A percentile compares a stretch with the other conserved stretches of the same genome.
phyloP scores from a whole-genome alignment of 1,284 basidiomycete species.

The Boletus calvinii region DNA sequence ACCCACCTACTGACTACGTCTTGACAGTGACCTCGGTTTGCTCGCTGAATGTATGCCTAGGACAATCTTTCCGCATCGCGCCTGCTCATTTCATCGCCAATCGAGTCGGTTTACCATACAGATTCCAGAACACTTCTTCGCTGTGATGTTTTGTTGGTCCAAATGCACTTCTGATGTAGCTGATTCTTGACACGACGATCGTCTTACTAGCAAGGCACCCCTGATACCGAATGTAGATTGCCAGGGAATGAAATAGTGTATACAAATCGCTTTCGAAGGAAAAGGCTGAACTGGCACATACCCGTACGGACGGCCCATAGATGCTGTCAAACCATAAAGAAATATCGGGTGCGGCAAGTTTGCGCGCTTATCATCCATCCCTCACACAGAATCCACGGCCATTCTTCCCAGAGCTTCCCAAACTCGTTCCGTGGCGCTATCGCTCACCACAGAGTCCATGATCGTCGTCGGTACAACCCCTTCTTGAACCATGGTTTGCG shows the following conservation, averaged over 20 bases:
- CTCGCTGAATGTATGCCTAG: background rate
- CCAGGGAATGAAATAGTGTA: background rate
- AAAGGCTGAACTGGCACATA: background rate
- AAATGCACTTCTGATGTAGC: too few species aligned
- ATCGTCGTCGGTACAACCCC: background rate
- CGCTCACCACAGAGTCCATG: background rate
- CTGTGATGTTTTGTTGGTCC: background rate
- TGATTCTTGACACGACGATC: background rate
- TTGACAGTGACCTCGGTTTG: background rate
- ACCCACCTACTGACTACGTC: background rate
- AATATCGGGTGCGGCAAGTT: background rate
- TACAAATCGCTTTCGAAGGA: background rate
- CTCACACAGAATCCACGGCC: slow-evolving; percentile 21
- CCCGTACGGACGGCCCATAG: background rate
- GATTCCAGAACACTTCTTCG: background rate
- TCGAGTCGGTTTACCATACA: too few species aligned
- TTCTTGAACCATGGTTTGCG: background rate
- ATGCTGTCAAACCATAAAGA: slow-evolving; percentile 1
- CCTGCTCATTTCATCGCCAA: background rate
- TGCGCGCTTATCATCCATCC: background rate
- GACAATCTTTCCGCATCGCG: background rate
- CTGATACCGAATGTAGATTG: background rate
- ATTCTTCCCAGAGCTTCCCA: slow-evolving; percentile 28
- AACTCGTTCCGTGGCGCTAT: slow-evolving; percentile 15
- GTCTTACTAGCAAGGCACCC: background rate